Base-by-base conservation (phyloP, 176 grass and related monocot species). In the Echinochloa phyllopogon region DNA sequence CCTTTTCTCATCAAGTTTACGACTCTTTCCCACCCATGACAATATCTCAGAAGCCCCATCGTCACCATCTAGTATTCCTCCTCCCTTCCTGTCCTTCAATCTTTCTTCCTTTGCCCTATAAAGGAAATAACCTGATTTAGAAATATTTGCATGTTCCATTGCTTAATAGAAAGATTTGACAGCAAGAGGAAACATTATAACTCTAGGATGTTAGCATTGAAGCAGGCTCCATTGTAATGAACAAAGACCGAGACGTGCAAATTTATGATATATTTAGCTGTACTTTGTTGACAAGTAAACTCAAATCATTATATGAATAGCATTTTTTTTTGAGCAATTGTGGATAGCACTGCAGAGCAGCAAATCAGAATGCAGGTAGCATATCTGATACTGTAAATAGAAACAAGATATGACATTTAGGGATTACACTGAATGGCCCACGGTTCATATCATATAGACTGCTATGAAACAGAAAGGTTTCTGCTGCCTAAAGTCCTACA, bases 81-180 rank as follows among this genome's bases (percentile, higher is more conserved):
- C 96, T 86, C 89, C 83, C 42, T 80, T 89, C 70, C 79, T 92
- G 60, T 89, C 92, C 84, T 96, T 96, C 70, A 88, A 20, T 64
- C 91, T 94, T 89, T 96, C 94, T 81, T 96, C 96, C 78, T 89
- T 99, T 24, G 76, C 85, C 86, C 96, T 99, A 81, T 99, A 81
- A 84, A 94, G 77, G 76, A 80, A 84, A 83, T 57, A 85, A 65
- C 56, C 69, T 89, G 77, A 91, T 90, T 89, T 87, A 94, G 63
- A 84, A 86, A 71, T 76, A 88, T 80, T 81, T 86, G 57, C 76
- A 69, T 72, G 38, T 52, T 68, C 49, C 64, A 84, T 15, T 84
- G 63, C 86, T 88, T 77, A 67, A 65, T 33, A 36, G 41, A 10
- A 72, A 75, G 13, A 68, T 77, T 82, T 78, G 3, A 65, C 10